Evolutionary conservation across 768 basidiomycete species (phyloP).

Genomic region (Artomyces pyxidatus): DNA sequence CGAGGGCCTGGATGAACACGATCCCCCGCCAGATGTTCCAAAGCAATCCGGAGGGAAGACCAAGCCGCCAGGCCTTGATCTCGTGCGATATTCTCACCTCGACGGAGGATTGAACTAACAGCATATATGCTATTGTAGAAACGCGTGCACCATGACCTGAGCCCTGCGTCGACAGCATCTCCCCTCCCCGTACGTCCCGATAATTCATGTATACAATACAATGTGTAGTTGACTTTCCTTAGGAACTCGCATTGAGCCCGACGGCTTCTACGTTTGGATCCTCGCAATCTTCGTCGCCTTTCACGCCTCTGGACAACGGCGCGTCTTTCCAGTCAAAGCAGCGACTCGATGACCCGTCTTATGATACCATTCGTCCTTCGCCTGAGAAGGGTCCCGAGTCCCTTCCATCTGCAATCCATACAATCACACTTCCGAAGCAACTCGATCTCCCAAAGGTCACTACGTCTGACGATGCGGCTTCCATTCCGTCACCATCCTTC

Average conservation of each 20-base stretch:
- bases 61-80: not conserved
- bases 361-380: not conserved
- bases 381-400: not conserved
- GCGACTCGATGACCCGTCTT: not conserved
- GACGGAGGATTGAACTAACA: no score
- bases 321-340: not conserved
- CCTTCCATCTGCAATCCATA: not conserved
- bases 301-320: not conserved
- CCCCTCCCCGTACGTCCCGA: no score
- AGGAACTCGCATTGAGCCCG: not conserved
- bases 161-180: no score
- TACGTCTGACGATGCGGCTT: not conserved
- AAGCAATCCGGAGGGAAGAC: not conserved
- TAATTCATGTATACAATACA: no score
- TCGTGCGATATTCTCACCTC: not conserved
- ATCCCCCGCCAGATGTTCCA: not conserved
- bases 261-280: not conserved
- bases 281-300: not conserved
- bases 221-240: no score
- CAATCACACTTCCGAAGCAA: not conserved
- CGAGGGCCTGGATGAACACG: not conserved
- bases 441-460: no score
- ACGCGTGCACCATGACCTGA: no score
- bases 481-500: slow-evolving; percentile 4
- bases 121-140: no score